Evolutionary conservation across 371 early-diverging fungal genomes (phyloP).

Genomic region (Mortierella sp.): DNA sequence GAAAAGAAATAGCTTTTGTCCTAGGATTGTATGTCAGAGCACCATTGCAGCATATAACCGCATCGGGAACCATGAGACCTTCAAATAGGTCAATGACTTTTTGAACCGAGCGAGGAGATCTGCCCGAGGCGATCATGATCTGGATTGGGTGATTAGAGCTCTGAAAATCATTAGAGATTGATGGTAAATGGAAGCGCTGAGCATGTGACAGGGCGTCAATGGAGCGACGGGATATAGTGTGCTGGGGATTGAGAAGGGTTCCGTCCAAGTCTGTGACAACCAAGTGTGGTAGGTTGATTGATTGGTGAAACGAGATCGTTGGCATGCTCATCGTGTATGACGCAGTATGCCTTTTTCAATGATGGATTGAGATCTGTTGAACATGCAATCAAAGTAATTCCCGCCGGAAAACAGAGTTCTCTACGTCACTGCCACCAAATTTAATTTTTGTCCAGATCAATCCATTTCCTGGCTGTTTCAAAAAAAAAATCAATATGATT

Average conservation of each 20-base stretch:
- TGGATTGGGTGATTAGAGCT: constrained; percentile 14
- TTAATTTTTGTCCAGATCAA: too few relatives aligned
- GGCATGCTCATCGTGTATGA: constrained; percentile 8
- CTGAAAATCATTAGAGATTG: neutral
- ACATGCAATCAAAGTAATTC: too few relatives aligned
- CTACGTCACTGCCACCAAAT: too few relatives aligned
- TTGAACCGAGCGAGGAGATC: constrained; percentile 48
- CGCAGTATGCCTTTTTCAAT: too few relatives aligned
- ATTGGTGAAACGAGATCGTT: constrained; percentile 27
- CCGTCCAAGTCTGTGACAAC: constrained; percentile 53
- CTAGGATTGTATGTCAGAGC: constrained; percentile 48
- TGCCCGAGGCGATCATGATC: constrained; percentile 54
- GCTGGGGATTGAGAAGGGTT: constrained; percentile 40
- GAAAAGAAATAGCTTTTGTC: constrained; percentile 30
- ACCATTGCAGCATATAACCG: constrained; percentile 52
- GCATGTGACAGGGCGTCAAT: constrained; percentile 27
- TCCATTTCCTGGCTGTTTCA: too few relatives aligned
- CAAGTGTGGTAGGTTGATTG: constrained; percentile 25
- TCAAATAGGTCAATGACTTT: constrained; percentile 45
- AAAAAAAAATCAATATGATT: too few relatives aligned
- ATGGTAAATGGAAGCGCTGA: constrained; percentile 9
- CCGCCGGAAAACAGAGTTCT: too few relatives aligned
- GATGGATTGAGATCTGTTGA: too few relatives aligned
- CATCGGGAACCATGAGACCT: constrained; percentile 44
- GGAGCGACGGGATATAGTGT: constrained; percentile 30